Percentiles rank a stretch among this genome's conserved stretches.
Evolutionary conservation across 768 basidiomycete genomes (phyloP).

Genomic region (Russula sp.): DNA sequence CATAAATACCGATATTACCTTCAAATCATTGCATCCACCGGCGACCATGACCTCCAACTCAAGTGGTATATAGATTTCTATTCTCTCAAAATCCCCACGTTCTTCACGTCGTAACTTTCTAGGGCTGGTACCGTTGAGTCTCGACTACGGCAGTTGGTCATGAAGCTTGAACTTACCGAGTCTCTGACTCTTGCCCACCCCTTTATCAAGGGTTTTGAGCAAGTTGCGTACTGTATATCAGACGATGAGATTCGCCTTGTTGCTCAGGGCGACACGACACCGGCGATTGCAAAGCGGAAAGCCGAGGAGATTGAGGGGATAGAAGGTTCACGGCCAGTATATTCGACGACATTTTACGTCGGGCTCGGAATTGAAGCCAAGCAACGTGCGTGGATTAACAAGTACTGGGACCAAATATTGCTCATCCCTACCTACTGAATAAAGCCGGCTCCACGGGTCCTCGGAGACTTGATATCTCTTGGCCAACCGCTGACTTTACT

Average conservation of each 20-base stretch:
- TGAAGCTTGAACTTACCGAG: slow-evolving; percentile 97
- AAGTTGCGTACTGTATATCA: slow-evolving; percentile 75
- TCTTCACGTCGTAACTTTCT: slow-evolving; percentile 9
- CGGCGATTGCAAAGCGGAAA: slow-evolving; percentile 65
- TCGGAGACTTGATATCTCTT: slow-evolving; percentile 90
- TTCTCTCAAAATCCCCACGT: slow-evolving; percentile 1
- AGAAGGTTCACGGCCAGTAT: slow-evolving; percentile 73
- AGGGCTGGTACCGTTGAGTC: slow-evolving; percentile 99
- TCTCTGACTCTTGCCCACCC: slow-evolving; percentile 91
- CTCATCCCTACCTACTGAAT: slow-evolving; percentile 19
- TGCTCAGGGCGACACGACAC: slow-evolving; percentile 82
- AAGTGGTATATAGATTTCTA: slow-evolving; percentile 70
- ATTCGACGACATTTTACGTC: slow-evolving; percentile 98
- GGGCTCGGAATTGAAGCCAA: slow-evolving; percentile 90
- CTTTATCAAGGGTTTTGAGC: slow-evolving; percentile 91
- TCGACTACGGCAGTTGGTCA: slow-evolving; percentile 89
- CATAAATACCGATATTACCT: slow-evolving; percentile 95
- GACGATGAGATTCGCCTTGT: slow-evolving; percentile 87
- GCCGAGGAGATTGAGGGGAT: slow-evolving; percentile 75
- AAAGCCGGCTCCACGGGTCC: slow-evolving; percentile 75
- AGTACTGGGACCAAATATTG: slow-evolving; percentile 21
- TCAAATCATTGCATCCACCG: slow-evolving; percentile 91
- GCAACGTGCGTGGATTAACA: slow-evolving; percentile 58
- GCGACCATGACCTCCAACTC: slow-evolving; percentile 75
- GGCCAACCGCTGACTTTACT: slow-evolving; percentile 93